phyloP scores from a whole-genome alignment of 176 grass and related monocot genomes.

The Puya raimondii region DNA sequence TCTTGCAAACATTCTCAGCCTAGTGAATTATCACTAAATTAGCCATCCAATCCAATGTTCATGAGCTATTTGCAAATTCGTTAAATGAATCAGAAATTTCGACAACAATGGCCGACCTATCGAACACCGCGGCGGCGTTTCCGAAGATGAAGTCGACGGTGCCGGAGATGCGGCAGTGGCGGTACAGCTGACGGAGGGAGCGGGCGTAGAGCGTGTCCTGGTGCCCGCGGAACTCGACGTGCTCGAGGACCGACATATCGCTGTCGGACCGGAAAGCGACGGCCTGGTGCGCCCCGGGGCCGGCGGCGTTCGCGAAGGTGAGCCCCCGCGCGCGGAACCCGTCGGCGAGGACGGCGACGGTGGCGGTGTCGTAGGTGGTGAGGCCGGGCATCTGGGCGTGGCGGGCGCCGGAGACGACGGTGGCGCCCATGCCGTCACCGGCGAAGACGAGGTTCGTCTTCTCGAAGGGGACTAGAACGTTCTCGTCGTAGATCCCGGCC shows the following conservation, averaged over 20 bases:
- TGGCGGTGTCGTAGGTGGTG: conserved; percentile 48
- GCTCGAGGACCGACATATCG: conserved; percentile 64
- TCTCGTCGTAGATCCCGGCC: conserved; percentile 57
- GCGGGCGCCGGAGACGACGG: conserved; percentile 39
- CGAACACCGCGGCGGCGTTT: conserved; percentile 59
- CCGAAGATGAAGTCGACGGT: conserved; percentile 82
- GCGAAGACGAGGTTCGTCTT: conserved; percentile 58
- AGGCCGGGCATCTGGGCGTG: conserved; percentile 41
- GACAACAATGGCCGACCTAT: conserved; percentile 13
- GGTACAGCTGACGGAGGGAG: conserved; percentile 71
- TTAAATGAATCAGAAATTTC: too few species aligned
- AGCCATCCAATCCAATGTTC: too few species aligned
- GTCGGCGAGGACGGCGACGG: conserved; percentile 38
- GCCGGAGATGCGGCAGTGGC: conserved; percentile 43
- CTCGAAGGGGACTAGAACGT: conserved; percentile 33
- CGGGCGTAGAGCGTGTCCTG: conserved; percentile 76
- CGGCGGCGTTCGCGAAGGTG: conserved; percentile 64
- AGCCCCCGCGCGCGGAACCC: conserved; percentile 55
- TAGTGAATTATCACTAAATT: too few species aligned
- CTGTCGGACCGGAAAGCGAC: conserved; percentile 70
- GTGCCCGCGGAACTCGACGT: conserved; percentile 61
- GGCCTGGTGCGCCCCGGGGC: conserved; percentile 56
- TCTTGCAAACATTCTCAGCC: too few species aligned
- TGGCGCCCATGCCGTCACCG: conserved; percentile 48
- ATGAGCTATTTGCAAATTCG: too few species aligned